Base-by-base conservation (phyloP, 2,329 filamentous ascomycete genomes). In the Talaromyces amestolkiae region DNA sequence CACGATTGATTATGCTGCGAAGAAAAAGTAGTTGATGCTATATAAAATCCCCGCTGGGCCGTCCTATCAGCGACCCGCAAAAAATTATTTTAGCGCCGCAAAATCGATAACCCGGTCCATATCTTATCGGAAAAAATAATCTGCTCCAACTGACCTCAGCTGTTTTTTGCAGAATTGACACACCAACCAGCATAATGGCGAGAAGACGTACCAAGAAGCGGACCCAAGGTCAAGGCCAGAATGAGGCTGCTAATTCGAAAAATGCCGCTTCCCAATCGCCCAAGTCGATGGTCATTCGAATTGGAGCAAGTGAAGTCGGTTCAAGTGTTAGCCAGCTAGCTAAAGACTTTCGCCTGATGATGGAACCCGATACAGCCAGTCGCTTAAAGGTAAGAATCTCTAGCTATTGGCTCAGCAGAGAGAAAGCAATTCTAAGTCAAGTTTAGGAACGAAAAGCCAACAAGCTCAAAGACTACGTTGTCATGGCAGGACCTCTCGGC, bases 221-320 rank as follows among this genome's bases (percentile, higher is more conserved):
- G 77, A 97, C 93, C 67, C 93, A 97, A 78, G 79, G 89, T 63
- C 88, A 89, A 67, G 86, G 89, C 60, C 85, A 86, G 61, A 86
- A 86, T 72, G 84, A 72, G 72, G 82, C 72, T 71, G 80, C 69
- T 69, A 83, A 73, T 64, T 75, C 75, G 60, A 84, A 85, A 69
- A 81, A 84, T 51, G 59, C 35, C 41, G 64, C 41, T 15, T 65
- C 64, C 15, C 53, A 62, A 49, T 85, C 88, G 61, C 95, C 95
- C 39, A 97, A 97, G 84, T 96, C 91, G 77, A 97, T 99, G 94
- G 94, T 99, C 66, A 97, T 99, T 78, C 91, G 95, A 71, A 93
- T 97, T 73, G 95, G 95, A 72, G 94, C 93, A 72, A 91, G 93
- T 73, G 92, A 97, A 76, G 92, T 99, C 61, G 95, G 95, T 65